Base-by-base conservation (phyloP, 1,284 basidiomycete genomes). In the Entoloma clypeatum region DNA sequence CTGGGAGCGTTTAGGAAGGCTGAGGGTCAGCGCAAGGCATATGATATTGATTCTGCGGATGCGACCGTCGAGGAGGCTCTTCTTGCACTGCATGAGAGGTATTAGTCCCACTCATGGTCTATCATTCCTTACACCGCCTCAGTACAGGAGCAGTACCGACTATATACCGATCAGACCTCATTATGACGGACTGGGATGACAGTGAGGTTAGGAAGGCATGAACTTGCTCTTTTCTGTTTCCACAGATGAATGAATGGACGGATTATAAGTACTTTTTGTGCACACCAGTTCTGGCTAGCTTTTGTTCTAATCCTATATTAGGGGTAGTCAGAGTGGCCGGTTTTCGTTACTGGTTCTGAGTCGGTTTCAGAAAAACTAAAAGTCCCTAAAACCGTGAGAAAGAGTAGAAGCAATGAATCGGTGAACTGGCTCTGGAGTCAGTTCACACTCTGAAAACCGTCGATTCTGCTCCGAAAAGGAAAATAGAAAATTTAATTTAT, bases 31-130 rank as follows among this genome's bases (percentile, higher is more conserved):
- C 42, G 43, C 41, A 32, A 42, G 36, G 44, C 31, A 25, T 35
- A 33, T 28, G 39, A 48, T 48, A 25, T 52, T 48, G 36, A 42
- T 39, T 39, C 43, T 34, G 51, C 49, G 7, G 39, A 51, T 46
- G 33, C 27, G 21, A 44, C 41, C 21, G 47, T 37, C 30, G 41
- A 36, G 17, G 27, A 45, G 19, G 47, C 41, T 34, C 39, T 49
- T 44, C 38, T 33, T 36, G 18, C 33, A 23, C 54, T 60, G 45
- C 44, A 63, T 28, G 27, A 41, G 22, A 50, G 48, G 48, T 47
- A 50, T 39, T 9, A 30, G 14, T 33, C 39, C 26, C 21, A 21
- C 30, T 36, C 27, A 17, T 36, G 21, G 17, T 39, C 28, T 39
- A 25, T 28, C 25, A 30, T 47, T 40, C 21, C 40, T 47, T 49